Percentiles rank a stretch among this genome's conserved stretches.
Conservation (phyloP, 352 stramenopile species). For the Globisporangium megalacanthum region DNA sequence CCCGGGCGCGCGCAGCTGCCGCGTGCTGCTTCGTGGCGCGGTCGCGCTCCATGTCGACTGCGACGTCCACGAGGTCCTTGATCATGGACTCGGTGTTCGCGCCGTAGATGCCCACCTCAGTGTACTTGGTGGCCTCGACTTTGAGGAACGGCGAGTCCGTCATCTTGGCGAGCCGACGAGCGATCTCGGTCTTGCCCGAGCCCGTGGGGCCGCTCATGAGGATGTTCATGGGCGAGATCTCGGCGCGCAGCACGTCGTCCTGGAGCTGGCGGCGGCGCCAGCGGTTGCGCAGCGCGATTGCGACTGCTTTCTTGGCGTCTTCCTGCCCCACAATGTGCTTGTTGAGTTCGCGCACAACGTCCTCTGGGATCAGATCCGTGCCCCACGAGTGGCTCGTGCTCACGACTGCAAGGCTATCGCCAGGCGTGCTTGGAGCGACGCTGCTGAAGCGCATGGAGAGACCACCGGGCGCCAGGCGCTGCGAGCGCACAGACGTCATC, state of each 20-base stretch:
- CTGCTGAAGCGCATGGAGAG: neutral
- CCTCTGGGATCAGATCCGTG: slow-evolving; percentile 73
- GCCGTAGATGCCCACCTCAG: slow-evolving; percentile 98
- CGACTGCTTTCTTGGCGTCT: slow-evolving; percentile 96
- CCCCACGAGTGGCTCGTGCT: slow-evolving; percentile 14
- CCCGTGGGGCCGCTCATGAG: slow-evolving; percentile 99
- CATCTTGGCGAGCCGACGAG: slow-evolving; percentile 95
- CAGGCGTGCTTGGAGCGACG: neutral
- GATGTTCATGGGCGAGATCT: slow-evolving; percentile 98
- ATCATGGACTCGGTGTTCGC: slow-evolving; percentile 99
- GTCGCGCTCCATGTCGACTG: slow-evolving; percentile 87
- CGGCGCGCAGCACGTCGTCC: slow-evolving; percentile 70
- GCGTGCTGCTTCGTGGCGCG: slow-evolving; percentile 78
- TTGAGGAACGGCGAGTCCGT: slow-evolving; percentile 98
- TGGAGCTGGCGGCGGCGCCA: slow-evolving; percentile 94
- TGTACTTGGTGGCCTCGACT: slow-evolving; percentile 99
- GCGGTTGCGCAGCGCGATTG: slow-evolving; percentile 97
- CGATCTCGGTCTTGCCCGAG: slow-evolving; percentile 98
- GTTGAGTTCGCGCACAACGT: slow-evolving; percentile 93
- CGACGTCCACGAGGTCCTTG: slow-evolving; percentile 95
- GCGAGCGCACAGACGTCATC: neutral
- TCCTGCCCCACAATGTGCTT: slow-evolving; percentile 96
- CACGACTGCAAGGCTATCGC: slow-evolving; percentile 8
- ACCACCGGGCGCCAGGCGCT: neutral
- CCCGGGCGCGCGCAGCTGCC: slow-evolving; percentile 77